phyloP scores from a whole-genome alignment of 2,329 filamentous ascomycete species.

The Botrytis porri region DNA sequence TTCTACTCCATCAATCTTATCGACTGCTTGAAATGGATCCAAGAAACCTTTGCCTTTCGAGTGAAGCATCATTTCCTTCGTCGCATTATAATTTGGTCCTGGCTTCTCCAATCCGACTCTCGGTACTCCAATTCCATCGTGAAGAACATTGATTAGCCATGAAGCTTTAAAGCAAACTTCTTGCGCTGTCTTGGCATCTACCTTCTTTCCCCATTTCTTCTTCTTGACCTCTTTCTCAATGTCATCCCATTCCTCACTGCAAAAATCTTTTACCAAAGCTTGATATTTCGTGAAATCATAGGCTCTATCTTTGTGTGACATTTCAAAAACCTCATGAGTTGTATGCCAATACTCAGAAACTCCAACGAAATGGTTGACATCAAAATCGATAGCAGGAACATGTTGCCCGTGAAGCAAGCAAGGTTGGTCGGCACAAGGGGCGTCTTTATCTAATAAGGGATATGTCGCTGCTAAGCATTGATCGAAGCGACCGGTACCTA shows the following conservation, averaged over 20 bases:
- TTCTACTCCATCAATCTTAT: slow-evolving; percentile 88
- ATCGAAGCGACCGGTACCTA: slow-evolving; percentile 84
- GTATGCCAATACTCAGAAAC: slow-evolving; percentile 99
- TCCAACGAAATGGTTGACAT: slow-evolving; percentile 95
- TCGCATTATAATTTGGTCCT: slow-evolving; percentile 60
- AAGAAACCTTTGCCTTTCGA: slow-evolving; percentile 73
- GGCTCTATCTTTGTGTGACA: slow-evolving; percentile 69
- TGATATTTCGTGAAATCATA: slow-evolving; percentile 94
- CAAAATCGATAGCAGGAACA: slow-evolving; percentile 92
- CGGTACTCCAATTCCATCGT: slow-evolving; percentile 93
- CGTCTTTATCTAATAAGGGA: slow-evolving; percentile 85
- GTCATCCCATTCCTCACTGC: slow-evolving; percentile 74
- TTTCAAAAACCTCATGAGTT: slow-evolving; percentile 87
- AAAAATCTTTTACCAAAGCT: slow-evolving; percentile 78
- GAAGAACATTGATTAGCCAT: slow-evolving; percentile 95
- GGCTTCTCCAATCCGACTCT: slow-evolving; percentile 73
- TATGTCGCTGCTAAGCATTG: slow-evolving; percentile 80
- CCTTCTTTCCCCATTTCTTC: slow-evolving; percentile 73
- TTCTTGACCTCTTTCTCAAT: slow-evolving; percentile 65
- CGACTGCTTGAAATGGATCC: slow-evolving; percentile 85
- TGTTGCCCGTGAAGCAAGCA: slow-evolving; percentile 90
- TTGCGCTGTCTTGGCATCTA: slow-evolving; percentile 69
- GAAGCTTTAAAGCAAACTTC: slow-evolving; percentile 97
- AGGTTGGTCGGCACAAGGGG: slow-evolving; percentile 75
- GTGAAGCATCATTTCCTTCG: slow-evolving; percentile 64